A percentile compares a stretch with the other conserved stretches of the same genome.
Conservation (phyloP, 352 stramenopile genomes). For the Globisporangium heterothallicum region DNA sequence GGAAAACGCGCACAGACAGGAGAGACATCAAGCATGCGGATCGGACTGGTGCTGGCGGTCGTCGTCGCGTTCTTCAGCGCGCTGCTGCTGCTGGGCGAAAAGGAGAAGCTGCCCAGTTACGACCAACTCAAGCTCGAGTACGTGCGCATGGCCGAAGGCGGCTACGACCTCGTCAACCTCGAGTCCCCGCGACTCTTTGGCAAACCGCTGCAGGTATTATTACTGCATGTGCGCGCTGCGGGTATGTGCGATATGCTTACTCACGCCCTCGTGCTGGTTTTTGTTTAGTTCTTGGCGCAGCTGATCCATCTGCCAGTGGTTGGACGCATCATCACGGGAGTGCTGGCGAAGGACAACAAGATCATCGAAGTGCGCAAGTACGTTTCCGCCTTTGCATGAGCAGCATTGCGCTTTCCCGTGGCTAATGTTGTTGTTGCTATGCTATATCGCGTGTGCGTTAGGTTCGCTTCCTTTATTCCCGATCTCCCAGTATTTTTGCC, state of each 20-base stretch:
- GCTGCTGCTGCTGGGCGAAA: constrained; percentile 49
- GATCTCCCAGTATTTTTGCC: constrained; percentile 84
- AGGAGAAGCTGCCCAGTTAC: constrained; percentile 29
- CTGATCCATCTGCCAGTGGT: constrained; percentile 40
- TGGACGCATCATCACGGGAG: constrained; percentile 37
- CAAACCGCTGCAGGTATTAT: constrained; percentile 28
- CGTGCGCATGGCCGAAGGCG: constrained; percentile 15
- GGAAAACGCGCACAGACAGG: no score
- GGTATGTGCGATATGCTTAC: no score
- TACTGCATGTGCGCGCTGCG: no score
- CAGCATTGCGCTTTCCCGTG: not conserved
- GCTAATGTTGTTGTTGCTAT: not conserved
- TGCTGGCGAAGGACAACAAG: constrained; percentile 53
- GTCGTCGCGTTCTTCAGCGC: constrained; percentile 38
- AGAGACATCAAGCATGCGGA: constrained; percentile 8
- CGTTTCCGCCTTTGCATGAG: not conserved
- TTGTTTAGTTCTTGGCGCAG: constrained; percentile 24
- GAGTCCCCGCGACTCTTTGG: constrained; percentile 42
- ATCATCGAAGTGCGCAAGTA: constrained; percentile 55
- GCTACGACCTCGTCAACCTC: constrained; percentile 54
- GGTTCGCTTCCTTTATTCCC: constrained; percentile 50
- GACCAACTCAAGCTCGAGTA: constrained; percentile 32
- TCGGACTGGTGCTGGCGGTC: constrained; percentile 20
- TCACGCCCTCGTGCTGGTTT: not conserved
- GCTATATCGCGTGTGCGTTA: no score